Percentiles rank a stretch among this genome's conserved stretches.
These are phyloP conservation scores for Colletotrichum zoysiae DNA, from an alignment of 2,329 filamentous ascomycete genomes.

Conservation along the genomic window DNA sequence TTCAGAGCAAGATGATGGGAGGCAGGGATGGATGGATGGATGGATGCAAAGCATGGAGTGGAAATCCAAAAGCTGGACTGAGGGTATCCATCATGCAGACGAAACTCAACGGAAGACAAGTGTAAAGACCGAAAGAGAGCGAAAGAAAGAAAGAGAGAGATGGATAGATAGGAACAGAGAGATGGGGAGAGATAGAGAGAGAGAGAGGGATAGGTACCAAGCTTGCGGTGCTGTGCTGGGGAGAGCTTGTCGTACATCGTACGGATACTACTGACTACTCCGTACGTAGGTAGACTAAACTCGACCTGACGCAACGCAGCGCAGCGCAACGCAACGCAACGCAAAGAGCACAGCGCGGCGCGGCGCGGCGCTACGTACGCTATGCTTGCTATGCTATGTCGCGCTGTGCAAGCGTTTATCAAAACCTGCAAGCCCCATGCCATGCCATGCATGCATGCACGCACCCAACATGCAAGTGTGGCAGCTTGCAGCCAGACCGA, in stretches of 20 bases:
- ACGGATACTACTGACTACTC: too few species aligned
- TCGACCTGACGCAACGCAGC: conserved; percentile 2
- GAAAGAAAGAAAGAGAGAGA: not conserved
- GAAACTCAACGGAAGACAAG: not conserved
- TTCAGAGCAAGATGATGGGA: not conserved
- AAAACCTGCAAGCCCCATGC: conserved; percentile 34
- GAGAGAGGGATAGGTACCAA: too few species aligned
- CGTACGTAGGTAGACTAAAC: too few species aligned
- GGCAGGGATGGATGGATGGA: conserved; percentile 2
- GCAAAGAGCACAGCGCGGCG: not conserved
- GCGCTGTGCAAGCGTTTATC: conserved; percentile 38
- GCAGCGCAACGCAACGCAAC: conserved; percentile 24
- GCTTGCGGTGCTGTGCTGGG: too few species aligned
- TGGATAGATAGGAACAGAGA: not conserved
- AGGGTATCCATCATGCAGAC: not conserved
- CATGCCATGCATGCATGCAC: conserved; percentile 12
- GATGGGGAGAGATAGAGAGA: not conserved
- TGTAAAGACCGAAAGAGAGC: not conserved
- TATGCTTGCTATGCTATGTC: not conserved
- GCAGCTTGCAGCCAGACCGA: conserved; percentile 40
- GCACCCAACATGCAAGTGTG: conserved; percentile 37
- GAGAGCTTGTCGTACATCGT: too few species aligned
- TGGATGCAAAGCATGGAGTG: conserved; percentile 17
- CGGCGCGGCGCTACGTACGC: conserved; percentile 9
- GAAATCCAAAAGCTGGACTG: conserved; percentile 1